Evolutionary conservation across 257 asterid genomes (phyloP).

Genomic region (Ilex asprella): DNA sequence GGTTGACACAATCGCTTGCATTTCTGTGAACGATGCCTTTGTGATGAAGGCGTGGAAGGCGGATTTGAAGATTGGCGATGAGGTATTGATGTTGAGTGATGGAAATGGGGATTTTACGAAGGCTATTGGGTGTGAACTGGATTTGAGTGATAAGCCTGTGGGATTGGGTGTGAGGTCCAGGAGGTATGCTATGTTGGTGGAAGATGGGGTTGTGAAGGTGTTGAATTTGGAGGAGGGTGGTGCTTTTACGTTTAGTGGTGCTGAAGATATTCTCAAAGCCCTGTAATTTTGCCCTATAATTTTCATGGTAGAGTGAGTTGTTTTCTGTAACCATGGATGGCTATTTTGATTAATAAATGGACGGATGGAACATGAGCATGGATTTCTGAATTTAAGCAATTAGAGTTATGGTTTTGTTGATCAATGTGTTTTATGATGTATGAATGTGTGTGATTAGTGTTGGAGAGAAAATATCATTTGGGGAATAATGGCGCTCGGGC

Average conservation of each 20-base stretch:
- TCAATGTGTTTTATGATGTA: no score
- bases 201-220: constrained; percentile 76
- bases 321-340: no score
- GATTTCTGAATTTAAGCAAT: no score
- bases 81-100: constrained; percentile 77
- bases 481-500: no score
- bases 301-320: no score
- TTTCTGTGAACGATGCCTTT: constrained; percentile 93
- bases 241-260: constrained; percentile 94
- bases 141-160: constrained; percentile 82
- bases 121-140: constrained; percentile 89
- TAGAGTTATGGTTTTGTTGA: no score
- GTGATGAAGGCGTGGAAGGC: constrained; percentile 98
- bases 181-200: constrained; percentile 80
- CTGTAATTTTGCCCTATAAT: constrained; percentile 22
- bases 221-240: constrained; percentile 97
- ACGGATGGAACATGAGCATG: no score
- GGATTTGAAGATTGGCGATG: constrained; percentile 55
- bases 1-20: constrained; percentile 76
- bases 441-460: no score
- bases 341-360: no score
- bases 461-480: no score
- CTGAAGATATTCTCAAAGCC: constrained; percentile 83
- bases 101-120: constrained; percentile 77
- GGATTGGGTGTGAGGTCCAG: constrained; percentile 94